Evolutionary conservation across 1,284 basidiomycete species (phyloP).

Genomic region (Anthracocystis panici-leucophaei): DNA sequence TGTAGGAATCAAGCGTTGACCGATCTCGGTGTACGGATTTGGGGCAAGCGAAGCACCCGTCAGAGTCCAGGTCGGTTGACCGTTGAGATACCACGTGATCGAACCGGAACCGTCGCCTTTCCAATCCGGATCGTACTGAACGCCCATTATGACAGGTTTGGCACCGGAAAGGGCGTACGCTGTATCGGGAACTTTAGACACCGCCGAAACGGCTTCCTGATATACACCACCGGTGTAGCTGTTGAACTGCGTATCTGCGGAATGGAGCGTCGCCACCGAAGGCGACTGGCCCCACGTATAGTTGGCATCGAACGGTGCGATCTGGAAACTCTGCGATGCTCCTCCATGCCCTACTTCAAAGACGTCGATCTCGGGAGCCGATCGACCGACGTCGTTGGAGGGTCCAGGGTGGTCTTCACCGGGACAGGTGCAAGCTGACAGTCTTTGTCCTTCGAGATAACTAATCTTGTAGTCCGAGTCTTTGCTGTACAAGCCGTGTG

Average conservation of each 20-base stretch:
- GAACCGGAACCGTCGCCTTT: slow-evolving; percentile 48
- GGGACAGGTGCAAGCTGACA: slow-evolving; percentile 56
- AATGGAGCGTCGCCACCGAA: slow-evolving; percentile 14
- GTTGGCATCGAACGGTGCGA: slow-evolving; percentile 66
- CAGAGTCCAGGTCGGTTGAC: slow-evolving; percentile 62
- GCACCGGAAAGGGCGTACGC: slow-evolving; percentile 42
- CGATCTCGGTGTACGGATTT: slow-evolving; percentile 44
- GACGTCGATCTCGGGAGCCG: slow-evolving; percentile 68
- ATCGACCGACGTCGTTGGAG: slow-evolving; percentile 48
- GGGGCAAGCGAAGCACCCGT: slow-evolving; percentile 32
- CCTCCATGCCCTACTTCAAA: slow-evolving; percentile 54
- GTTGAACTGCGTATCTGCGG: slow-evolving; percentile 45
- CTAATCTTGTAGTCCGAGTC: slow-evolving; percentile 18
- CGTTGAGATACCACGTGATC: slow-evolving; percentile 65
- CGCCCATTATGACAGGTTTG: slow-evolving; percentile 52
- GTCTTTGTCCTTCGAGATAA: slow-evolving; percentile 48
- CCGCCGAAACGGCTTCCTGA: slow-evolving; percentile 66
- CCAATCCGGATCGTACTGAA: slow-evolving; percentile 67
- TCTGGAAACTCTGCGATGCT: slow-evolving; percentile 65
- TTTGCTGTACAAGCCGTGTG: slow-evolving; percentile 22
- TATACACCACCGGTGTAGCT: slow-evolving; percentile 59
- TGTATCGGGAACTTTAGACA: slow-evolving; percentile 53
- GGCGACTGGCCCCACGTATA: slow-evolving; percentile 54
- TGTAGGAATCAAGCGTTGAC: slow-evolving; percentile 54
- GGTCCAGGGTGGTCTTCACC: slow-evolving; percentile 56